phyloP scores from a whole-genome alignment of 495 filamentous ascomycete species.

The Hypoxylon trugodes region DNA sequence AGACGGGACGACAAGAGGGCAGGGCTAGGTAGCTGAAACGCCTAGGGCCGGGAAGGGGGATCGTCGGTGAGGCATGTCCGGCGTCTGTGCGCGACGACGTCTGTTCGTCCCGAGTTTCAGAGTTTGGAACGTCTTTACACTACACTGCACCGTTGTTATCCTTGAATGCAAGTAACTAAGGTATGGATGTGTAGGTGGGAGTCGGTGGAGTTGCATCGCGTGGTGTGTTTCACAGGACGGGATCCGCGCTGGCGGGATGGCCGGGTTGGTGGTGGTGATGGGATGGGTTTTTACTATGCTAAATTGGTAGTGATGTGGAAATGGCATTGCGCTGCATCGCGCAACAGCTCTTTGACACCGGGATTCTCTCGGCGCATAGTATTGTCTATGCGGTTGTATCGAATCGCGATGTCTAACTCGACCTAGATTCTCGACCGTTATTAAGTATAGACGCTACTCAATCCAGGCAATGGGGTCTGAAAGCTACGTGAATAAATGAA shows the following conservation, averaged over 20 bases:
- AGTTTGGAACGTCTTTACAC: constrained; percentile 15
- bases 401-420: too few relatives aligned
- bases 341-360: constrained; percentile 18
- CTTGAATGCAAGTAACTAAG: too few relatives aligned
- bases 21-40: constrained; percentile 2
- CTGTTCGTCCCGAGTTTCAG: constrained; percentile 28
- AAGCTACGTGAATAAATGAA: too few relatives aligned
- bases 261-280: not conserved
- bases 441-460: too few relatives aligned
- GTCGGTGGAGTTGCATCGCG: not conserved
- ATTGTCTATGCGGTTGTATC: constrained; percentile 13
- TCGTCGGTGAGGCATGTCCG: not conserved
- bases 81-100: constrained; percentile 27
- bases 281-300: not conserved
- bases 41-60: not conserved
- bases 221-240: not conserved
- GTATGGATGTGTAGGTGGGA: not conserved
- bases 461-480: too few relatives aligned
- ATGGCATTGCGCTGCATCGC: too few relatives aligned
- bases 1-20: too few relatives aligned
- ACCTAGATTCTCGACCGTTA: too few relatives aligned
- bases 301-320: too few relatives aligned
- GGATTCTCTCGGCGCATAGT: constrained; percentile 4
- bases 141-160: constrained; percentile 2
- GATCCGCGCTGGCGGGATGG: not conserved